Conservation (phyloP, 805 yeast species). For the Saccharomycopsis capsularis region DNA sequence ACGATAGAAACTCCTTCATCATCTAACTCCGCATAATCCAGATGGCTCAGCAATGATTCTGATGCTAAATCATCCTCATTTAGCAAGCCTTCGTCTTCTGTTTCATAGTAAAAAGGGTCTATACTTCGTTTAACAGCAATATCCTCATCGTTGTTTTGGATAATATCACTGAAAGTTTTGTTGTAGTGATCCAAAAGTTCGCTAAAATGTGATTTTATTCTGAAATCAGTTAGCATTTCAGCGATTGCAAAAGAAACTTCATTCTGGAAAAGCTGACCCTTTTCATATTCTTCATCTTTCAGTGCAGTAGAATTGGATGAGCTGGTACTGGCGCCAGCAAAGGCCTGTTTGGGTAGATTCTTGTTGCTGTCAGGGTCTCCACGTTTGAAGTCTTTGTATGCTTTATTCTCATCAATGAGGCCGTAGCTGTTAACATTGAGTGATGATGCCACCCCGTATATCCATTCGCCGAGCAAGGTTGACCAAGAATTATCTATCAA, state of each 20-base stretch:
- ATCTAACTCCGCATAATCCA: background rate
- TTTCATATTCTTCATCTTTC: background rate
- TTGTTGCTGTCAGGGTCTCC: background rate
- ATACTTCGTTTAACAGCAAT: background rate
- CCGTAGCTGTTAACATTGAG: background rate
- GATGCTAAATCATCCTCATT: background rate
- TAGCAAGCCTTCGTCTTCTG: background rate
- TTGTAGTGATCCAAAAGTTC: background rate
- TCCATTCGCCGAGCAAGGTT: background rate
- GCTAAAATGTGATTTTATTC: slow-evolving; percentile 1
- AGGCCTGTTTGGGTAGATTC: background rate
- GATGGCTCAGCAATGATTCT: background rate
- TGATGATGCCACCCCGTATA: slow-evolving; percentile 2
- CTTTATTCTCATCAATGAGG: background rate
- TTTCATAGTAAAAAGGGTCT: background rate
- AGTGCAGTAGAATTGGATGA: background rate
- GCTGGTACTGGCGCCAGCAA: background rate
- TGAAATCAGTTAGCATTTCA: background rate
- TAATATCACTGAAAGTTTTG: background rate
- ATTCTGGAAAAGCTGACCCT: background rate
- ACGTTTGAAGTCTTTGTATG: background rate
- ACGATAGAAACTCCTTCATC: background rate
- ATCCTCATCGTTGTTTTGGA: slow-evolving; percentile 9
- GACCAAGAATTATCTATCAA: slow-evolving; percentile 13
- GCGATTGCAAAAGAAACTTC: background rate